Evolutionary conservation across 2,329 filamentous ascomycete species (phyloP), one percentile per base, ranked within the genome.

Genomic region (Sclerotinia sclerotiorum): DNA sequence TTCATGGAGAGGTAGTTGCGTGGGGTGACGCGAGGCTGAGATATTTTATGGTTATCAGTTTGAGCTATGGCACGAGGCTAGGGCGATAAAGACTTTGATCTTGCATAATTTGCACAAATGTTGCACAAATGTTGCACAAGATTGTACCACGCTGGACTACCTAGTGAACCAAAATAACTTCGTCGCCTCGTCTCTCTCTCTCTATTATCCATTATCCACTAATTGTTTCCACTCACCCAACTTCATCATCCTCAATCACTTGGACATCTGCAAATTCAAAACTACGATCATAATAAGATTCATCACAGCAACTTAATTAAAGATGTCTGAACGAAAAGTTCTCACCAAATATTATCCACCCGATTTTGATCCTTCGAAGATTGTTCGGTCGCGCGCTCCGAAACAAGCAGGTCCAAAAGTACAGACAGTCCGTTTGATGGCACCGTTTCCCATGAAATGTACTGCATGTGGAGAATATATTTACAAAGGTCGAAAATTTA

Each of bases 401-500:
- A 94, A 94, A 78, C 82, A 87, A 68, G 85, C 86, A 8, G 94
- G 92, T 0, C 92, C 92, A 0, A 92, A 92, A 74, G 85, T 93
- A 11, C 92, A 96, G 76, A 93, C 90, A 0, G 93, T 98, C 65
- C 90, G 94, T 56, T 84, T 98, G 46, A 97, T 97, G 93, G 90
- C 91, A 0, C 92, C 93, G 5, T 95, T 94, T 80, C 88, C 85
- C 64, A 92, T 94, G 88, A 89, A 89, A 77, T 94, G 91, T 78
- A 88, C 77, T 8, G 73, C 77, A 42, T 88, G 86, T 75, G 87
- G 87, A 76, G 91, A 96, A 80, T 97, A 90, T 82, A 95, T 97
- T 76, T 94, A 96, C 84, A 92, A 93, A 74, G 94, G 94, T 0
- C 88, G 94, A 70, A 98, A 97, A 77, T 98, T 98, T 85, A 98